Evolutionary conservation across 306 rosid species (phyloP).

Genomic region (Vicia faba): DNA sequence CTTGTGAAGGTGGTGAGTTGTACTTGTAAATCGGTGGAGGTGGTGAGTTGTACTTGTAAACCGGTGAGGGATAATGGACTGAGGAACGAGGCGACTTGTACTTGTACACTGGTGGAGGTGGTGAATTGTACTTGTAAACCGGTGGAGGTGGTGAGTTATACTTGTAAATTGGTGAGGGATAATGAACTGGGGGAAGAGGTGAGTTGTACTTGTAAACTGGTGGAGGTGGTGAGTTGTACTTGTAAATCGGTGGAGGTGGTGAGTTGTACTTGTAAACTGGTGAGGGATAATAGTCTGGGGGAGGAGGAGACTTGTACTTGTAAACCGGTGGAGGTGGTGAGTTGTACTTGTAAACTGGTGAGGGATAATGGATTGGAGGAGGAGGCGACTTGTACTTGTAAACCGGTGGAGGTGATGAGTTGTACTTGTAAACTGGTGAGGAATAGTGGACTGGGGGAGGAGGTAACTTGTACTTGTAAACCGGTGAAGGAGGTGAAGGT

Average conservation of each 20-base stretch:
- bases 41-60: neutral
- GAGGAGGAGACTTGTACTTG: neutral
- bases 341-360: neutral
- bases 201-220: slow-evolving; percentile 8
- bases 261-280: neutral
- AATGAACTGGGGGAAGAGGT: neutral
- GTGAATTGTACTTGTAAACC: neutral
- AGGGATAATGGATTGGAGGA: neutral
- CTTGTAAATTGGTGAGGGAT: neutral
- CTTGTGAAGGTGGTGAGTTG: neutral
- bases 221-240: slow-evolving; percentile 52
- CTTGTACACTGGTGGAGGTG: neutral
- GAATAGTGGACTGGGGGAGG: neutral
- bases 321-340: neutral
- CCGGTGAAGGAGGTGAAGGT: slow-evolving; percentile 35
- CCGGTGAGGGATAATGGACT: neutral
- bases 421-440: neutral
- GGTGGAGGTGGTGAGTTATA: neutral
- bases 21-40: neutral
- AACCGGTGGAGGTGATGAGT: neutral
- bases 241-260: slow-evolving; percentile 53
- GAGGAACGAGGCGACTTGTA: neutral
- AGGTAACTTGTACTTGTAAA: neutral
- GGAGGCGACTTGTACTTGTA: neutral
- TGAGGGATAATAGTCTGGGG: neutral